Conservation (phyloP, 306 rosid genomes). For the Sicyos baderoa region DNA sequence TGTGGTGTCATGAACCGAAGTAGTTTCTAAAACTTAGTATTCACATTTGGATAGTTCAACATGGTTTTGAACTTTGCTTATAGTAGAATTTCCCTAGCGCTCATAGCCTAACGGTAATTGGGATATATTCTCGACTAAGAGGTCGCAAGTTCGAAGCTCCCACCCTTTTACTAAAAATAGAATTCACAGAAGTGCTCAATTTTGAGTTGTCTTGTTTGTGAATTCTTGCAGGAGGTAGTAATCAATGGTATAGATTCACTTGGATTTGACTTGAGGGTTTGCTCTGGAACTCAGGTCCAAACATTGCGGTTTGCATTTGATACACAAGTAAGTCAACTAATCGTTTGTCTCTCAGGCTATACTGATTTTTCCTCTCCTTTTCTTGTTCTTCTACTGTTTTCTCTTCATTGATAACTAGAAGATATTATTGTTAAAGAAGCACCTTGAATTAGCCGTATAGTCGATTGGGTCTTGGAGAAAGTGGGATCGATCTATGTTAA, state of each 20-base stretch:
- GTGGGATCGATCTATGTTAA: too few species aligned
- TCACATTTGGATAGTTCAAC: neutral
- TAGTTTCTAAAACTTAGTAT: neutral
- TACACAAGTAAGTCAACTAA: conserved; percentile 45
- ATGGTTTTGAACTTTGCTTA: neutral
- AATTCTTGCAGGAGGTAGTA: conserved; percentile 66
- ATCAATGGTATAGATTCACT: conserved; percentile 68
- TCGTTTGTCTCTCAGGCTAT: neutral
- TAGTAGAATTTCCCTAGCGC: neutral
- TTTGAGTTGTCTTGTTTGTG: neutral
- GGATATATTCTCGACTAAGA: too few species aligned
- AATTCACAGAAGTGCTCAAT: neutral
- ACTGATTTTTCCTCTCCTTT: neutral
- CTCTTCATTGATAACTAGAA: neutral
- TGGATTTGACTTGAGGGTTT: conserved; percentile 82
- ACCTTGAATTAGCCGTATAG: too few species aligned
- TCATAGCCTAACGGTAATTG: too few species aligned
- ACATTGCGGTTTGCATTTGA: conserved; percentile 69
- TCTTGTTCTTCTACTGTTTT: conserved; percentile 1
- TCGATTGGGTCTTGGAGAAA: too few species aligned
- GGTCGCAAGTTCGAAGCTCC: too few species aligned
- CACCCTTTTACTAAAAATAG: too few species aligned
- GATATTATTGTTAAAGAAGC: neutral
- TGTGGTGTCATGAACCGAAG: neutral
- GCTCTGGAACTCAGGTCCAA: conserved; percentile 87